Base-by-base conservation (phyloP, 2,329 filamentous ascomycete species). In the Aspergillus sp. region DNA sequence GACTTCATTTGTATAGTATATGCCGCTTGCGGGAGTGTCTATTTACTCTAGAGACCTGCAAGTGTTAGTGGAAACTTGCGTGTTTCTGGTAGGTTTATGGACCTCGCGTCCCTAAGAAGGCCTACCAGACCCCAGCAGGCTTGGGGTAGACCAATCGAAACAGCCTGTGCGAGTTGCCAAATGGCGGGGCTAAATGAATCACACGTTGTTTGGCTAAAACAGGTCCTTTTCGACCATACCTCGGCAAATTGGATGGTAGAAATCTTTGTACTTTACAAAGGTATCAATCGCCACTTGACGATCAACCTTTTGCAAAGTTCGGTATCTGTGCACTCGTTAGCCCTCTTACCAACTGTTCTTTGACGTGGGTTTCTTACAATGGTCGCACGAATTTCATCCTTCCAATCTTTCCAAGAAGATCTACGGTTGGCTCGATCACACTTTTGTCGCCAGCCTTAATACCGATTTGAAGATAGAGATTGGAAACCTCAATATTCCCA, bases 351-450 rank as follows among this genome's bases (percentile, higher is more conserved):
- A 7, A 11, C 14, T 45, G 19, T 11, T 23, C 49, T 14, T 19
- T 21, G 25, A 12, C 17, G n/a, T 12, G 21, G 23, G 23, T 3
- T 40, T 64, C 74, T 70, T 72, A 97, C 69, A 98, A 77, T 21
- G 93, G 91, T 48, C 93, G 82, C 58, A 98, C 93, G 75, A 93
- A 98, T 83, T 98, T 98, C 95, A 99, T 98, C 57, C 95, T 82
- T 12, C 95, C 95, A 23, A 97, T 92, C 52, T 83, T 82, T 33
- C 90, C 90, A 40, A 98, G 80, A 55, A 97, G 79, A 58, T 90
- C 85, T 1, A 89, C 87, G 0, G 91, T 86, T 1, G 88, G 87
- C 59, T 85, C 72, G 68, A 93, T 91, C 39, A 89, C 84, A 57
- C 81, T 84, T 52, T 82, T 75, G 66, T 92, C 90, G 57, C 87